Percentiles rank a stretch among this genome's conserved stretches.
Conservation (phyloP, 1,284 basidiomycete species). For the Rhodotorula mucilaginosa region DNA sequence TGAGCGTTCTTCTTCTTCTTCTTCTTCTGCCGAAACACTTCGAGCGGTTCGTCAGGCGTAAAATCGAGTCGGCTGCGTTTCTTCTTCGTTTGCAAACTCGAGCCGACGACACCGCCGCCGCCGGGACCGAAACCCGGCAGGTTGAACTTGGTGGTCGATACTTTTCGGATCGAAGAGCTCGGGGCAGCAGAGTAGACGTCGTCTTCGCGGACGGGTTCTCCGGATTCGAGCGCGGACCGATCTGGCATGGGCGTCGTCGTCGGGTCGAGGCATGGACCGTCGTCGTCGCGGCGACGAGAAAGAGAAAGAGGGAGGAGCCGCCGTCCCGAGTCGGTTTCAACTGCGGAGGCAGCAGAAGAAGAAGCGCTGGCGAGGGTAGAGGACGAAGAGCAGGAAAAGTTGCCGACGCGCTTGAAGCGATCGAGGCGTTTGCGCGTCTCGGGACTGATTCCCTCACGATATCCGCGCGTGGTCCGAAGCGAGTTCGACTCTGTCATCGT, state of each 20-base stretch:
- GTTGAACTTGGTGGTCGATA: not conserved
- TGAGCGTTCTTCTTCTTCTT: not conserved
- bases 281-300: not conserved
- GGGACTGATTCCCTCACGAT: not conserved
- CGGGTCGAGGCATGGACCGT: no score
- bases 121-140: not conserved
- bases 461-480: not conserved
- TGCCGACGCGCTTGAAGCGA: constrained; percentile 2
- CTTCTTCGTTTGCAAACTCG: not conserved
- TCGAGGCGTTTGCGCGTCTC: constrained; percentile 3
- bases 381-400: not conserved
- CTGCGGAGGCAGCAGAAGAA: not conserved
- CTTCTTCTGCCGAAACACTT: not conserved
- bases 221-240: no score
- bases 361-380: not conserved
- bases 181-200: no score
- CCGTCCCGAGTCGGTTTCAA: not conserved
- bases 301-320: not conserved
- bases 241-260: no score
- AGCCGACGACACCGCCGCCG: no score
- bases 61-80: not conserved
- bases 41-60: constrained; percentile 2
- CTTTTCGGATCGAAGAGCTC: no score
- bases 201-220: no score
- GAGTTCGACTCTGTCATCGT: not conserved